These are phyloP conservation scores for Populus hybrid DNA, from an alignment of 441 rosid genomes.

Conservation along the genomic window DNA sequence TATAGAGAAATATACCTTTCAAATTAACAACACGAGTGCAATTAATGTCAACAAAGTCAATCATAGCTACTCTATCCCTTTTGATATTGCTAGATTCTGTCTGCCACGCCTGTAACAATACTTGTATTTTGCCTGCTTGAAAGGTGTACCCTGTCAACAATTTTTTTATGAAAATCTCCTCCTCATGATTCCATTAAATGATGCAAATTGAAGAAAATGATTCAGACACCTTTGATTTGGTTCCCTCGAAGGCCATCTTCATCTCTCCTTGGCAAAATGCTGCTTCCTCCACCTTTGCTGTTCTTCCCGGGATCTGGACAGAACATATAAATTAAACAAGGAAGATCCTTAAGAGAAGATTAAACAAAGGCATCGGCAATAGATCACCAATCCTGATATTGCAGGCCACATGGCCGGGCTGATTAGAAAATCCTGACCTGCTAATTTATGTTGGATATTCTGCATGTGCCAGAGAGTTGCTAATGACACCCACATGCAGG, in stretches of 20 bases:
- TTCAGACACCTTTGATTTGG: slow-evolving; percentile 16
- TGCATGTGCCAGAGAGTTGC: slow-evolving; percentile 7
- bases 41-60: slow-evolving; percentile 8
- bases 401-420: neutral
- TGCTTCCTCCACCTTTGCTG: slow-evolving; percentile 8
- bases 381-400: neutral
- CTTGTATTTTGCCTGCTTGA: slow-evolving; percentile 2
- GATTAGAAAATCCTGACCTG: neutral
- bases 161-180: neutral
- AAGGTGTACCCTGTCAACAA: slow-evolving; percentile 12
- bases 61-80: slow-evolving; percentile 6
- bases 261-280: neutral
- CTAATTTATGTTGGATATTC: slow-evolving; percentile 9
- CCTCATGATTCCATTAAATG: slow-evolving; percentile 7
- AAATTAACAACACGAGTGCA: too few relatives aligned
- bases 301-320: slow-evolving; percentile 8
- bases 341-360: neutral
- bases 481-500: slow-evolving; percentile 6
- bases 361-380: neutral
- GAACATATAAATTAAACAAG: neutral
- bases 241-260: slow-evolving; percentile 3
- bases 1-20: too few relatives aligned
- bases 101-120: slow-evolving; percentile 34
- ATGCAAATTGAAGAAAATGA: neutral
- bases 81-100: slow-evolving; percentile 36